Percentiles rank a stretch among this genome's conserved stretches.
Conservation (phyloP, 768 basidiomycete species). For the Suillus spraguei region DNA sequence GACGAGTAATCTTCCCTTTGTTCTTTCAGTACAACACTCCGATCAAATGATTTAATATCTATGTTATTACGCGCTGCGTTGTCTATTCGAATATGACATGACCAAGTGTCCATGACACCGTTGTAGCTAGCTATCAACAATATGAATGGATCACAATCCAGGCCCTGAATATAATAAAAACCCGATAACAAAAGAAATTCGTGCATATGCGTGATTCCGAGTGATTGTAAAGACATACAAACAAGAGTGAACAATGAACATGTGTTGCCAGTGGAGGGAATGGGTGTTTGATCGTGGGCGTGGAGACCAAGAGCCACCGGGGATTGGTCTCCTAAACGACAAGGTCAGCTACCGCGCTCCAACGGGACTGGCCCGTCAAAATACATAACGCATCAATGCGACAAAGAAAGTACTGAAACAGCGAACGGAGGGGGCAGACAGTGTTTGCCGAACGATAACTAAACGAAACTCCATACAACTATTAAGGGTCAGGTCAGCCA, state of each 20-base stretch:
- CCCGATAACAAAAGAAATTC: constrained; percentile 21
- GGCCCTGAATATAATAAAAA: constrained; percentile 14
- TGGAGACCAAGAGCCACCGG: constrained; percentile 41
- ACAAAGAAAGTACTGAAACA: constrained; percentile 17
- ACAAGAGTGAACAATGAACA: constrained; percentile 14
- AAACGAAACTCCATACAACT: neutral
- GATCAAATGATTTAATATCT: neutral
- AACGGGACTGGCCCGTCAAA: constrained; percentile 22
- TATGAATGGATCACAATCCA: constrained; percentile 10
- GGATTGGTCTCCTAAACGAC: constrained; percentile 41
- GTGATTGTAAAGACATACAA: neutral
- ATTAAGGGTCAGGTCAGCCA: constrained; percentile 10
- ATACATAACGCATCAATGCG: constrained; percentile 12
- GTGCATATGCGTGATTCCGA: neutral
- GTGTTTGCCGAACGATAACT: constrained; percentile 23
- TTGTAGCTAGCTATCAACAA: constrained; percentile 18
- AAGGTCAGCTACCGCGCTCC: constrained; percentile 15
- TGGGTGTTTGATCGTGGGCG: constrained; percentile 24
- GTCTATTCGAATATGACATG: constrained; percentile 16
- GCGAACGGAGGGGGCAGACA: constrained; percentile 13
- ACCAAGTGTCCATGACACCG: constrained; percentile 8
- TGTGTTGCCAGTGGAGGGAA: constrained; percentile 19
- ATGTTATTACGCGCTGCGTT: constrained; percentile 16
- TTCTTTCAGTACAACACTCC: neutral
- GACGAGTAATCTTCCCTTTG: neutral